Evolutionary conservation across 2,329 filamentous ascomycete genomes (phyloP).

Genomic region (Sporothrix brunneoviolacea): DNA sequence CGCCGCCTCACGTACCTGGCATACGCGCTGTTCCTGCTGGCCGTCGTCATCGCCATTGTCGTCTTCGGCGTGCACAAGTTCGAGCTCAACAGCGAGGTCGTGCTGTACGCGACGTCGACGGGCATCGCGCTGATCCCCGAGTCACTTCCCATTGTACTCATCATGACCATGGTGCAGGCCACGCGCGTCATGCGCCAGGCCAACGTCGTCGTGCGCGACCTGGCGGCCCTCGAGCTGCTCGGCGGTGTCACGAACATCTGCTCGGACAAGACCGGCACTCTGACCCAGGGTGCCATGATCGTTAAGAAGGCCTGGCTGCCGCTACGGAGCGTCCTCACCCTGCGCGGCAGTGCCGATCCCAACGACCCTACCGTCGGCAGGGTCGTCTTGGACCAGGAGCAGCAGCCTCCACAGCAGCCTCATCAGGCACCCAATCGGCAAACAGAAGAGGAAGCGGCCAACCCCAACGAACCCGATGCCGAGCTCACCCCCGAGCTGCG

Average conservation of each 20-base stretch:
- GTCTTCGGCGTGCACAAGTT: conserved; percentile 55
- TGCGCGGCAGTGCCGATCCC: conserved; percentile 55
- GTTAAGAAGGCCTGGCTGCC: conserved; percentile 61
- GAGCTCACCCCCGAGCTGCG: conserved; percentile 44
- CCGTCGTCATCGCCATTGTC: conserved; percentile 52
- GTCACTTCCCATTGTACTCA: conserved; percentile 62
- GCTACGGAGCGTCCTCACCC: conserved; percentile 47
- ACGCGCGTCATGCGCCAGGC: conserved; percentile 58
- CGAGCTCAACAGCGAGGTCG: conserved; percentile 47
- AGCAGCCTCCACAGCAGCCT: conserved; percentile 25
- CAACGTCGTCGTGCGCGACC: conserved; percentile 60
- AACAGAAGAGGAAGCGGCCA: conserved; percentile 22
- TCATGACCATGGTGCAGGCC: conserved; percentile 63
- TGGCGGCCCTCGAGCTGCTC: conserved; percentile 61
- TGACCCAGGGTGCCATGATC: conserved; percentile 64
- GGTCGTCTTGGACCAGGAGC: conserved; percentile 47
- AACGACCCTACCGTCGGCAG: conserved; percentile 54
- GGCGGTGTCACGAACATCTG: conserved; percentile 68
- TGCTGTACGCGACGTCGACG: conserved; percentile 56
- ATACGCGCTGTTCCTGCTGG: conserved; percentile 69
- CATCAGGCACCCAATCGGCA: conserved; percentile 22
- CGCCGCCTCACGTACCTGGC: conserved; percentile 81
- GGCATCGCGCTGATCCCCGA: conserved; percentile 60
- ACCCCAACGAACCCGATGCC: conserved; percentile 13
- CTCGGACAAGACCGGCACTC: conserved; percentile 66